phyloP scores from a whole-genome alignment of 495 filamentous ascomycete genomes.

The Massariosphaeria phaeospora region DNA sequence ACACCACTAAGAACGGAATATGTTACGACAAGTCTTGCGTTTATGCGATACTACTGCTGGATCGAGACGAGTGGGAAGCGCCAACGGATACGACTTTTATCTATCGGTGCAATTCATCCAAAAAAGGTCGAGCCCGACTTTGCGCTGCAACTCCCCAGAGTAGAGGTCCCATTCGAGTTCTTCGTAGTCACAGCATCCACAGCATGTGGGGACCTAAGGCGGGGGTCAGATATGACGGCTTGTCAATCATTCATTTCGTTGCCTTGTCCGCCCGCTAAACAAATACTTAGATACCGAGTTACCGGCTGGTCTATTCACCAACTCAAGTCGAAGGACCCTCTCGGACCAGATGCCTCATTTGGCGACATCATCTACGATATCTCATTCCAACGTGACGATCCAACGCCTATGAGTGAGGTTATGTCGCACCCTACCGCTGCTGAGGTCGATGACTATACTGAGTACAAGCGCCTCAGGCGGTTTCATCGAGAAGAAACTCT shows the following conservation, averaged over 20 bases:
- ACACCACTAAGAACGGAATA: conserved; percentile 33
- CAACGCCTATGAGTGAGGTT: conserved; percentile 32
- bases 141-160: conserved; percentile 31
- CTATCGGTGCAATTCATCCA: conserved; percentile 29
- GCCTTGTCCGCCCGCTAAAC: background rate
- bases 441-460: conserved; percentile 41
- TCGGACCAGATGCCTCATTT: background rate
- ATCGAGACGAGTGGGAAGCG: conserved; percentile 32
- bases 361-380: conserved; percentile 35
- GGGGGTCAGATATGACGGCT: conserved; percentile 41
- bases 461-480: conserved; percentile 37
- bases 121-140: conserved; percentile 37
- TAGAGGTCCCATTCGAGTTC: conserved; percentile 34
- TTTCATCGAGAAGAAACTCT: conserved; percentile 5
- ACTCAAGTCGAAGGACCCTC: background rate
- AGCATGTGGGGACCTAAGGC: conserved; percentile 38
- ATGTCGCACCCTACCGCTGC: conserved; percentile 31
- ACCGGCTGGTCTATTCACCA: conserved; percentile 24
- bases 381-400: conserved; percentile 31
- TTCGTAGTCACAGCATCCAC: conserved; percentile 36
- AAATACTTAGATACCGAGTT: conserved; percentile 31
- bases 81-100: conserved; percentile 27
- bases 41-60: conserved; percentile 40
- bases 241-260: conserved; percentile 33
- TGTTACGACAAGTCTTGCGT: conserved; percentile 34